phyloP scores from a whole-genome alignment of 139 green algal genomes.

The Eudorina sp. region DNA sequence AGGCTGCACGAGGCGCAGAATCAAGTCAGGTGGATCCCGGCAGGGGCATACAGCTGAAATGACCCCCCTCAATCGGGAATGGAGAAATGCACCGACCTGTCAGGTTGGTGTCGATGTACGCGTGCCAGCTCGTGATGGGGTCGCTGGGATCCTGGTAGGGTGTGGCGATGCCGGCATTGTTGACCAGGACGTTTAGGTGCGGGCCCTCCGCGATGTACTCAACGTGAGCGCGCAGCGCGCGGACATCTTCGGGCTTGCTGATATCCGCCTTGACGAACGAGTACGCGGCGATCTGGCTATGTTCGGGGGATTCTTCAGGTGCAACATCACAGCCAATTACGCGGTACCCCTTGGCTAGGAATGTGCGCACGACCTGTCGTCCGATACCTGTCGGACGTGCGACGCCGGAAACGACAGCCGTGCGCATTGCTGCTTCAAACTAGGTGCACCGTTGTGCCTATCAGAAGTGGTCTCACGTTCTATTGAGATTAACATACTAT shows the following conservation, averaged over 20 bases:
- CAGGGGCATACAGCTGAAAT: no score
- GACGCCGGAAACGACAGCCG: conserved; percentile 8
- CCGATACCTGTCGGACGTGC: conserved; percentile 17
- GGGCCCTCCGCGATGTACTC: not conserved
- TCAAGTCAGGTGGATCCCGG: no score
- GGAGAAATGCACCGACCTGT: conserved; percentile 2
- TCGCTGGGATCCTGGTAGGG: conserved; percentile 21
- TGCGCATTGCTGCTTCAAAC: conserved; percentile 4
- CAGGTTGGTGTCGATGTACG: conserved; percentile 55
- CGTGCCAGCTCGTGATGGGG: conserved; percentile 18
- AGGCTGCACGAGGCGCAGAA: no score
- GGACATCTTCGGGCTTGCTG: not conserved
- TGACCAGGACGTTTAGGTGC: conserved; percentile 44
- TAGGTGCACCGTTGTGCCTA: no score
- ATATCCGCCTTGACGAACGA: conserved; percentile 25
- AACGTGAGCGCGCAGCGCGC: not conserved
- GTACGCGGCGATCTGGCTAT: not conserved
- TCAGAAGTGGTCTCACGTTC: no score
- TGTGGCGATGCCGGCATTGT: conserved; percentile 51
- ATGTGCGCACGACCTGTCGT: not conserved
- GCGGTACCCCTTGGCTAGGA: not conserved
- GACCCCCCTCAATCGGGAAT: no score
- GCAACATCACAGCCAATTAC: conserved; percentile 22
- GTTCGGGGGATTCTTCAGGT: not conserved
- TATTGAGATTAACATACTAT: no score